These are phyloP conservation scores for Flueggea neowawraea DNA, from an alignment of 441 rosid species.

Conservation along the genomic window DNA sequence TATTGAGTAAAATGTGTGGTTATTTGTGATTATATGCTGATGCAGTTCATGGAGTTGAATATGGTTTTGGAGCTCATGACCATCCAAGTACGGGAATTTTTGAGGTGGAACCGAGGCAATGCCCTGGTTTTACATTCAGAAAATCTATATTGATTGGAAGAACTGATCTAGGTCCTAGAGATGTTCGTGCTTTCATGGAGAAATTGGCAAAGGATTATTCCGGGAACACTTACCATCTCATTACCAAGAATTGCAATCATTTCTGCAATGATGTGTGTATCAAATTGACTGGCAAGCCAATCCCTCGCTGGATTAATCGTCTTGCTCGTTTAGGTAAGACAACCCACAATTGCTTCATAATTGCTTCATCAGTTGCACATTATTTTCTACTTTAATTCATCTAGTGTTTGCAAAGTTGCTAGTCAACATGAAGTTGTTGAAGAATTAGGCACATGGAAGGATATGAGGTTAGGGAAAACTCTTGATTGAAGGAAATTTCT, in stretches of 20 bases:
- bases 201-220: constrained; percentile 58
- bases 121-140: constrained; percentile 89
- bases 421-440: neutral
- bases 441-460: neutral
- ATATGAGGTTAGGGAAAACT: too few species aligned
- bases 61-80: constrained; percentile 94
- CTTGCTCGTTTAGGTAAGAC: constrained; percentile 87
- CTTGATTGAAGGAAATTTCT: too few species aligned
- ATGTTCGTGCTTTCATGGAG: constrained; percentile 73
- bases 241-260: constrained; percentile 93
- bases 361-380: neutral
- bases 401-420: neutral
- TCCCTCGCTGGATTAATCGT: constrained; percentile 96
- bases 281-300: constrained; percentile 57
- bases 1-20: neutral
- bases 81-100: constrained; percentile 70
- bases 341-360: too few species aligned
- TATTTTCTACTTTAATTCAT: neutral
- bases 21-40: neutral
- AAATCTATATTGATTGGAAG: constrained; percentile 85
- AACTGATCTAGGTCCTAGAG: constrained; percentile 72
- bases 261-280: constrained; percentile 81
- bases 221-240: constrained; percentile 78
- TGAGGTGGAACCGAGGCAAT: constrained; percentile 85
- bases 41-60: constrained; percentile 84